These are phyloP conservation scores for Leonotis leonurus DNA, from an alignment of 257 asterid species.

Conservation along the genomic window DNA sequence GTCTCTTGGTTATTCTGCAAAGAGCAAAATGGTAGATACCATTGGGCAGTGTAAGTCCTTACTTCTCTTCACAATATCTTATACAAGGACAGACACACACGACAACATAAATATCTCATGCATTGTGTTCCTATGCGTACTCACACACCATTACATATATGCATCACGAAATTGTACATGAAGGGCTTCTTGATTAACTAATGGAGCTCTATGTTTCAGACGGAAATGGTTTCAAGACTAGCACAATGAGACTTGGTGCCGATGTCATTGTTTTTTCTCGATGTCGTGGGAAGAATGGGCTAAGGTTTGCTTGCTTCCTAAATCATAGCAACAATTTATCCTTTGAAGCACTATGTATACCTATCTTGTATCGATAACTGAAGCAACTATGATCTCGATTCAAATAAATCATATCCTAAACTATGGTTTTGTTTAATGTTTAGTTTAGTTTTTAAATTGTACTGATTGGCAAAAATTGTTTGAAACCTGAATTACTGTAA, in stretches of 20 bases:
- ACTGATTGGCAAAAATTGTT: background rate
- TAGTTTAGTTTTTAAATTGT: background rate
- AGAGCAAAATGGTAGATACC: slow-evolving; percentile 70
- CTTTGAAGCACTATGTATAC: background rate
- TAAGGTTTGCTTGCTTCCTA: slow-evolving; percentile 41
- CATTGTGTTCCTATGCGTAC: background rate
- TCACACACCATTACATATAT: background rate
- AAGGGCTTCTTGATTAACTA: slow-evolving; percentile 13
- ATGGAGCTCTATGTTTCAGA: slow-evolving; percentile 39
- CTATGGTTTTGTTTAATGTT: background rate
- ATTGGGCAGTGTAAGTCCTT: slow-evolving; percentile 85
- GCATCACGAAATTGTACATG: background rate
- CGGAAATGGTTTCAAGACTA: slow-evolving; percentile 98
- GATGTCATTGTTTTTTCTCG: slow-evolving; percentile 97
- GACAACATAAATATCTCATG: background rate
- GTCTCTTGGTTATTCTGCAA: slow-evolving; percentile 95
- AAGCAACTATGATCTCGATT: background rate
- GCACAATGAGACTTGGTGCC: slow-evolving; percentile 99
- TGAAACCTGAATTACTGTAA: background rate
- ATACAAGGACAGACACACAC: background rate
- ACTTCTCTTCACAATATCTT: background rate
- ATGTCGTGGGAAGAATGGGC: slow-evolving; percentile 45
- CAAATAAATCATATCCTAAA: background rate
- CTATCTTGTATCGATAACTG: background rate
- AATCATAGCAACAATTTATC: slow-evolving; percentile 1